These are phyloP conservation scores for Dorcoceras hygrometricum DNA, from an alignment of 257 asterid species.

Conservation along the genomic window DNA sequence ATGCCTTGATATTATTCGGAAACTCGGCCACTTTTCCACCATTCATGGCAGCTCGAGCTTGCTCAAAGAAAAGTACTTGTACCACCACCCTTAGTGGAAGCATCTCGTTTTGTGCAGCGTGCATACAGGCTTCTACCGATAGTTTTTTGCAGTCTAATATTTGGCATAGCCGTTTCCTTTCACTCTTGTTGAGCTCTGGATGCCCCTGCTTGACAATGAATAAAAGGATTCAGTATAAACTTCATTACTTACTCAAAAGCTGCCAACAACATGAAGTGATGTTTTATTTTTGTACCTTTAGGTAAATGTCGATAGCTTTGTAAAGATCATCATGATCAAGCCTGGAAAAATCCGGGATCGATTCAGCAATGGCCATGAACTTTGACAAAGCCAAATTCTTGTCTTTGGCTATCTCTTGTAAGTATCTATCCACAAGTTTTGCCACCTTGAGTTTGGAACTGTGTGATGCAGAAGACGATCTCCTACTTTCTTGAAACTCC, in stretches of 20 bases:
- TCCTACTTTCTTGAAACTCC: slow-evolving; percentile 71
- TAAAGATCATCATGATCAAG: slow-evolving; percentile 85
- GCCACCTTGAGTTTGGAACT: slow-evolving; percentile 77
- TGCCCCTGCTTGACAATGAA: slow-evolving; percentile 51
- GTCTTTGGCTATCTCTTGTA: slow-evolving; percentile 65
- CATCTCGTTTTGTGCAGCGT: slow-evolving; percentile 89
- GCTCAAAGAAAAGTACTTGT: slow-evolving; percentile 91
- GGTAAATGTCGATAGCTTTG: slow-evolving; percentile 78
- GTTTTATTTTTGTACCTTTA: slow-evolving; percentile 51
- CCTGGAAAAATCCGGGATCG: slow-evolving; percentile 73
- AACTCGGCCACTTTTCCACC: slow-evolving; percentile 62
- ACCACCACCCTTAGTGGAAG: slow-evolving; percentile 82
- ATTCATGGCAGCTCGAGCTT: slow-evolving; percentile 67
- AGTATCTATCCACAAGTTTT: slow-evolving; percentile 70
- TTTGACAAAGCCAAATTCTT: slow-evolving; percentile 48
- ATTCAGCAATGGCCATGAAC: slow-evolving; percentile 63
- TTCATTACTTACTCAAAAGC: background rate
- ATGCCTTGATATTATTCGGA: slow-evolving; percentile 69
- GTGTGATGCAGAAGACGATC: slow-evolving; percentile 83
- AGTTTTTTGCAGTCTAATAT: slow-evolving; percentile 69
- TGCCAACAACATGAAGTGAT: background rate
- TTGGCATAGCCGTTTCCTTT: slow-evolving; percentile 68
- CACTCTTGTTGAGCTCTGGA: slow-evolving; percentile 69
- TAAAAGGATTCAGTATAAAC: background rate
- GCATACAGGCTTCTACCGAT: slow-evolving; percentile 76